Evolutionary conservation across 768 basidiomycete species (phyloP).

Genomic region (Russula sp.): DNA sequence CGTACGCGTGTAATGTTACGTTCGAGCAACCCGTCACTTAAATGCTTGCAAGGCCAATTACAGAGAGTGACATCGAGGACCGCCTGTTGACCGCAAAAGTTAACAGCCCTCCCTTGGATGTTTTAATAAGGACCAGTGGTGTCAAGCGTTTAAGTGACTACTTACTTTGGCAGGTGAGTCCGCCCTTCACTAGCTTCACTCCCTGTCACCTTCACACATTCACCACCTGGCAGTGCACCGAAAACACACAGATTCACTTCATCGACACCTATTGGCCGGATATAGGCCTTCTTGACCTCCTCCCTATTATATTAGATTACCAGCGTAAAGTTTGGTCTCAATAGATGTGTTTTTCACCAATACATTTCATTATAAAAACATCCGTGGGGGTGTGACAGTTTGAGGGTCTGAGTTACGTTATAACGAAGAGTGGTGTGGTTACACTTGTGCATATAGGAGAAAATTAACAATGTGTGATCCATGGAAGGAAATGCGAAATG

Average conservation of each 20-base stretch:
- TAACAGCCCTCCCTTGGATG: slow-evolving; percentile 78
- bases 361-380: neutral
- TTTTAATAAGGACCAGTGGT: slow-evolving; percentile 88
- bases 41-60: slow-evolving; percentile 44
- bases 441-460: slow-evolving; percentile 13
- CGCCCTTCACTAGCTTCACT: slow-evolving; percentile 2
- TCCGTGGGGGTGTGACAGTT: slow-evolving; percentile 8
- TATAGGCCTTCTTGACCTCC: slow-evolving; percentile 80
- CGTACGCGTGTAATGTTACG: slow-evolving; percentile 11
- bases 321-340: slow-evolving; percentile 68
- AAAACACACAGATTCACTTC: slow-evolving; percentile 87
- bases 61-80: slow-evolving; percentile 63
- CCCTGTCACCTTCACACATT: slow-evolving; percentile 4
- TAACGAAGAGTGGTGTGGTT: slow-evolving; percentile 10
- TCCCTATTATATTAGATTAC: slow-evolving; percentile 85
- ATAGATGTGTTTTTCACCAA: slow-evolving; percentile 4
- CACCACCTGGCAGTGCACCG: slow-evolving; percentile 55
- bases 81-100: slow-evolving; percentile 63
- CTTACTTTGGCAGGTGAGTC: slow-evolving; percentile 89
- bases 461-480: slow-evolving; percentile 9
- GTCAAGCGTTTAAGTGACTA: slow-evolving; percentile 88
- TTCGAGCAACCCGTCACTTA: slow-evolving; percentile 6
- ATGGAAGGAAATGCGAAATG: slow-evolving; percentile 18
- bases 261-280: slow-evolving; percentile 87
- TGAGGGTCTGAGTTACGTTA: slow-evolving; percentile 22